Base-by-base conservation (phyloP, 2,329 filamentous ascomycete genomes). In the Xylariaceae sp. region DNA sequence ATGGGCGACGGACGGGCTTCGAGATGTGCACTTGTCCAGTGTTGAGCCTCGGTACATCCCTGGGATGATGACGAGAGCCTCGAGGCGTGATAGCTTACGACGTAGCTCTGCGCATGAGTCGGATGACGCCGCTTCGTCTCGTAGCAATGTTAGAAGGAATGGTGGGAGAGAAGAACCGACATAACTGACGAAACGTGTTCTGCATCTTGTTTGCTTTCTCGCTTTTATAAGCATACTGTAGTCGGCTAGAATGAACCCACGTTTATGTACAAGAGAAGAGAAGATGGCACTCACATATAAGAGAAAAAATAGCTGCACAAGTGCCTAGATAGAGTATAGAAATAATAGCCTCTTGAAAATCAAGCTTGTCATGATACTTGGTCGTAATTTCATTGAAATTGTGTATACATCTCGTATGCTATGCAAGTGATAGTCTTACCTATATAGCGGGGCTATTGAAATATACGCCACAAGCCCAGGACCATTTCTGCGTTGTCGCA, bases 31-130 rank as follows among this genome's bases (percentile, higher is more conserved):
- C 63, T 69, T 85, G 9, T 82, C 79, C 11, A 84, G 81, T 3
- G 81, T 77, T 45, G 88, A 91, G 71, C 89, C 88, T 9, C 82
- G 80, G 61, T 85, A 91, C 61, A 90, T 91, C 63, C 90, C 90
- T 0, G 89, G 89, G 0, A 82, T 92, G 28, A 81, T 92, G 40
- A 79, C 80, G 14, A 75, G 81, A 52, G 79, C 79, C 68, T 75
- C 76, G 44, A 74, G 79, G 48, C 78, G 72, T 47, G 76, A 75
- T 39, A 82, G 80, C 50, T 69, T 70, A 56, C 69, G 74, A 34
- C 72, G 74, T 53, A 69, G 67, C 44, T 78, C 76, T 36, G 65
- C 67, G 45, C 73, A 77, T 33, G 76, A 77, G 56, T 68, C 69
- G n/a, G 76, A 79, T 47, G 69, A 71, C 33, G 58, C 37, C 6